Conservation (phyloP, 2,329 filamentous ascomycete genomes). For the Aspergillus flavus region DNA sequence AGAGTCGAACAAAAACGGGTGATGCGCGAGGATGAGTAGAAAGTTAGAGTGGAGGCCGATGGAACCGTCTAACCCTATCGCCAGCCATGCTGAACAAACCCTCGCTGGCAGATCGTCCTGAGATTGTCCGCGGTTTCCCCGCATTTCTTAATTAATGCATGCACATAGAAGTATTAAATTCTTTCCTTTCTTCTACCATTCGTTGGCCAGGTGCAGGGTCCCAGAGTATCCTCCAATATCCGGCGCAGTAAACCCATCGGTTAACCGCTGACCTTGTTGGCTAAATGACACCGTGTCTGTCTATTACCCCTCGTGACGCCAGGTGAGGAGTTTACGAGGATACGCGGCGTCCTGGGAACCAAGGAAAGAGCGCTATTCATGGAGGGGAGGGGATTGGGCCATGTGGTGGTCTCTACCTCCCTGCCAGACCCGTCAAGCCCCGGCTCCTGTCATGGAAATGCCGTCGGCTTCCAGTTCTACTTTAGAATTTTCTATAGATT, state of each 20-base stretch:
- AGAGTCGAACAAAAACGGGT: slow-evolving; percentile 15
- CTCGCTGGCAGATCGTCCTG: slow-evolving; percentile 1
- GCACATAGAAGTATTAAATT: background rate
- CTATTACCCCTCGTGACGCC: background rate
- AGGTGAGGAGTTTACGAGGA: background rate
- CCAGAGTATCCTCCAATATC: background rate
- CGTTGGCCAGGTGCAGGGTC: background rate
- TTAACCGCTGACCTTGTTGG: slow-evolving; percentile 1
- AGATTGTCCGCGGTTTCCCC: slow-evolving; percentile 6
- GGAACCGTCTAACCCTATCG: slow-evolving; percentile 5
- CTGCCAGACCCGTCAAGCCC: background rate
- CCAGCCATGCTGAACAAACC: background rate
- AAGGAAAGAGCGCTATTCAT: background rate
- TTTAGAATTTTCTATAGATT: background rate
- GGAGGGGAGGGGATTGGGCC: background rate
- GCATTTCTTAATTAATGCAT: slow-evolving; percentile 2
- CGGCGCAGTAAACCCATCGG: background rate
- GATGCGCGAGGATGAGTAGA: slow-evolving; percentile 8
- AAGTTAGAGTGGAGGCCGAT: background rate
- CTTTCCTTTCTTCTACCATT: background rate
- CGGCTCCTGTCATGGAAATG: background rate
- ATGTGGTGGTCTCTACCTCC: background rate
- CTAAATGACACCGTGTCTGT: background rate
- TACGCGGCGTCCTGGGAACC: background rate
- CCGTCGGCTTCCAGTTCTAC: background rate